phyloP scores from a whole-genome alignment of 208 protist species.

The Trypanosoma mega region DNA sequence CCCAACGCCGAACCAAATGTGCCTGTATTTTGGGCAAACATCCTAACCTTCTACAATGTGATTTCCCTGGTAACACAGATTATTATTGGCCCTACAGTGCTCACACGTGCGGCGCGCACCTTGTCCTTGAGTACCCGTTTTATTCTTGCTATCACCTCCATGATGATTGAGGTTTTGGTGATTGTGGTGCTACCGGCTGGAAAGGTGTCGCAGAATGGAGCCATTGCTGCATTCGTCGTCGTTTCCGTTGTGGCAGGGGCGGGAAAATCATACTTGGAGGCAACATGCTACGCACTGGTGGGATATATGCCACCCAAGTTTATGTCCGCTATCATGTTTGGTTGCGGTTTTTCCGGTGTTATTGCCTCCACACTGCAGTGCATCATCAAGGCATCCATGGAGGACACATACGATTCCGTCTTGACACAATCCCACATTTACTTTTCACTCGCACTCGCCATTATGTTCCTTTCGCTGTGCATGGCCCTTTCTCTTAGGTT shows the following conservation, averaged over 20 bases:
- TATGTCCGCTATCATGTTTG: constrained; percentile 88
- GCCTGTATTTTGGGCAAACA: constrained; percentile 65
- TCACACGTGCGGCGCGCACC: constrained; percentile 44
- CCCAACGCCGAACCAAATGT: constrained; percentile 42
- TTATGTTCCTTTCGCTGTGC: constrained; percentile 53
- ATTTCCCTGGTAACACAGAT: constrained; percentile 70
- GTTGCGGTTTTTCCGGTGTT: constrained; percentile 75
- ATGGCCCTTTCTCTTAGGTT: constrained; percentile 60
- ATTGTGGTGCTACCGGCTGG: constrained; percentile 55
- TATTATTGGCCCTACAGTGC: constrained; percentile 58
- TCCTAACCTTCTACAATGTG: constrained; percentile 79
- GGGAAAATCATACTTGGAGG: constrained; percentile 81
- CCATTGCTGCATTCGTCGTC: constrained; percentile 69
- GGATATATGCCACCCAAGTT: constrained; percentile 76
- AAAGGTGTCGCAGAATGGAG: constrained; percentile 41
- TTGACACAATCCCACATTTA: constrained; percentile 69
- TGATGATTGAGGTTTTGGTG: constrained; percentile 70
- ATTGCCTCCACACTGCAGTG: constrained; percentile 72
- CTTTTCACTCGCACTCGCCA: constrained; percentile 65
- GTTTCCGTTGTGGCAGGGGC: constrained; percentile 55
- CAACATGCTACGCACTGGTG: constrained; percentile 81
- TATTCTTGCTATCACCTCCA: constrained; percentile 40
- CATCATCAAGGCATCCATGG: constrained; percentile 80
- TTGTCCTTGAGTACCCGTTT: constrained; percentile 62
- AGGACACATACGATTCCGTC: constrained; percentile 36